Evolutionary conservation across 805 yeast genomes (phyloP).

Genomic region (Hanseniaspora thailandica): DNA sequence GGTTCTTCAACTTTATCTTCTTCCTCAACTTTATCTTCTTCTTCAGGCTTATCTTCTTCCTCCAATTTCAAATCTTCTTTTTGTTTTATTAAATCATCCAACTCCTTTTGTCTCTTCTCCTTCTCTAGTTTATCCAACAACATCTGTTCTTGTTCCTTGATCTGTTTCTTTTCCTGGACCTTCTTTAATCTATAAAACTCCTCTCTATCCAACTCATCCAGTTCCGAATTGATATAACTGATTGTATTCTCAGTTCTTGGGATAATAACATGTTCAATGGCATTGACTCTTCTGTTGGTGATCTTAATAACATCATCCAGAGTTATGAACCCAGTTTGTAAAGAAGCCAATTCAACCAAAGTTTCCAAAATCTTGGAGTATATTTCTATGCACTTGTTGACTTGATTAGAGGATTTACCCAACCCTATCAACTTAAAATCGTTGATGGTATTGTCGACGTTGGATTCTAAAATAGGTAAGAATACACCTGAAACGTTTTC

Average conservation of each 20-base stretch:
- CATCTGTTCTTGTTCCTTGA: constrained; percentile 48
- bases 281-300: constrained; percentile 95
- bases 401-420: constrained; percentile 98
- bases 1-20: constrained; percentile 15
- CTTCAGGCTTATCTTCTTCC: constrained; percentile 24
- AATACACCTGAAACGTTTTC: constrained; percentile 95
- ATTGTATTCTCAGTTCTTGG: constrained; percentile 97
- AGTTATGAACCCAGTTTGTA: constrained; percentile 93
- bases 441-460: constrained; percentile 70
- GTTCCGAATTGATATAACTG: constrained; percentile 79
- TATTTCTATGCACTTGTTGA: constrained; percentile 83
- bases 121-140: constrained; percentile 38
- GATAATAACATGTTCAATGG: constrained; percentile 94
- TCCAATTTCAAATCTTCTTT: constrained; percentile 24
- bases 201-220: constrained; percentile 96
- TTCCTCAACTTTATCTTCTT: no score
- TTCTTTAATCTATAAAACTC: constrained; percentile 93
- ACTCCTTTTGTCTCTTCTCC: constrained; percentile 18
- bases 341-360: constrained; percentile 83
- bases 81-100: constrained; percentile 20
- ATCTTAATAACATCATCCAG: constrained; percentile 96
- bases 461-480: constrained; percentile 83
- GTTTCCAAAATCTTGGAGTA: constrained; percentile 96
- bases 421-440: constrained; percentile 94
- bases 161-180: constrained; percentile 88